Conservation (phyloP, 2,329 filamentous ascomycete genomes). For the Nemania diffusa region DNA sequence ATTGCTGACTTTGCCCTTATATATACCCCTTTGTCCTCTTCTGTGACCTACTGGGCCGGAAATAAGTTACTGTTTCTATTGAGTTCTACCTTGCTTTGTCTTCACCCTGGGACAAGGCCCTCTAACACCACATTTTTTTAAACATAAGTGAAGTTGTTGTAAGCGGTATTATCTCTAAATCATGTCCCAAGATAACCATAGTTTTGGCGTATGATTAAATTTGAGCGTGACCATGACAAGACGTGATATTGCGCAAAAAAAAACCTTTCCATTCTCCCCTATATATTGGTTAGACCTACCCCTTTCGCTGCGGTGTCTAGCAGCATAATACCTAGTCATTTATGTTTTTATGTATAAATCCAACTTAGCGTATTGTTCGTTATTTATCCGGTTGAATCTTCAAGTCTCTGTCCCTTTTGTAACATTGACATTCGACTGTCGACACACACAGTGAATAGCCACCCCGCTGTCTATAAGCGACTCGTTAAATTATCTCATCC, state of each 20-base stretch:
- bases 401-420: background rate
- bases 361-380: background rate
- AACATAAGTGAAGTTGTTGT: no score
- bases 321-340: background rate
- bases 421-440: background rate
- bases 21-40: no score
- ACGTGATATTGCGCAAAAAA: background rate
- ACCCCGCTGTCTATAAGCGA: slow-evolving; percentile 5
- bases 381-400: background rate
- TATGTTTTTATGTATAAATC: background rate
- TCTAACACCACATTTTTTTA: no score
- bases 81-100: no score
- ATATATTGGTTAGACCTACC: background rate
- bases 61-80: no score
- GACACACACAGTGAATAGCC: slow-evolving; percentile 9
- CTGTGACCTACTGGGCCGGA: no score
- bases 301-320: background rate
- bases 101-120: no score
- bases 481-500: background rate
- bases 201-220: background rate
- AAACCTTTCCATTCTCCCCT: no score
- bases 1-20: no score
- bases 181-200: no score
- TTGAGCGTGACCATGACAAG: background rate
- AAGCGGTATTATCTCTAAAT: no score